Conservation (phyloP, 495 filamentous ascomycete species). For the Annulohypoxylon bovei region DNA sequence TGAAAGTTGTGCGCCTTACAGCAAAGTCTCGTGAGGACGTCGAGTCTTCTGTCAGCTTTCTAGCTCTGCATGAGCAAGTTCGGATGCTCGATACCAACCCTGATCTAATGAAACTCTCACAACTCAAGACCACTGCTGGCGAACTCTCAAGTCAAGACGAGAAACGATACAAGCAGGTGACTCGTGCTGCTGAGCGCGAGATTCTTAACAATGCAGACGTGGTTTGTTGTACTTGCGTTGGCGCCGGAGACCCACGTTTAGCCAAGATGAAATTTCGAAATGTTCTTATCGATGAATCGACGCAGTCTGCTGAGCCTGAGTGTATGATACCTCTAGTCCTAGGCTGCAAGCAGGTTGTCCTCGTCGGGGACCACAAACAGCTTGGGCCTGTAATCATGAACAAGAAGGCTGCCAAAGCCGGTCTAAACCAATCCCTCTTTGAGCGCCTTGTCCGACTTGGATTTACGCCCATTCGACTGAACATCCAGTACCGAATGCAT, state of each 20-base stretch:
- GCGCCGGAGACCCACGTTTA: constrained; percentile 94
- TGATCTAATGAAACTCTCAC: constrained; percentile 88
- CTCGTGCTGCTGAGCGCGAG: constrained; percentile 91
- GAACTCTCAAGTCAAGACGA: constrained; percentile 96
- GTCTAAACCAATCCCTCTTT: constrained; percentile 96
- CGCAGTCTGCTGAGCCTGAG: constrained; percentile 98
- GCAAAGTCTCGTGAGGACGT: constrained; percentile 99
- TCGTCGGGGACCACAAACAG: constrained; percentile 98
- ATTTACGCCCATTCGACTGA: constrained; percentile 91
- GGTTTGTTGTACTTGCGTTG: constrained; percentile 99
- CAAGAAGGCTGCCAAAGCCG: constrained; percentile 98
- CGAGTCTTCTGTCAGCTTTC: constrained; percentile 92
- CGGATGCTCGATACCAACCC: constrained; percentile 96
- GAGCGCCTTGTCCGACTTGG: constrained; percentile 94
- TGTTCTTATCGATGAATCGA: constrained; percentile 97
- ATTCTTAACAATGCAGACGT: constrained; percentile 97
- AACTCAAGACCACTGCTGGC: constrained; percentile 90
- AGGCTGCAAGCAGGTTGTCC: constrained; percentile 97
- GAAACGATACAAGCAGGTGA: constrained; percentile 96
- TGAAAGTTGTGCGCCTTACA: constrained; percentile 98
- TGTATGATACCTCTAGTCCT: constrained; percentile 99
- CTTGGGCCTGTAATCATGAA: constrained; percentile 99
- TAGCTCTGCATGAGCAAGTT: constrained; percentile 96
- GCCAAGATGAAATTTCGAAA: constrained; percentile 98
- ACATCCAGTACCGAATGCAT: constrained; percentile 99